A percentile compares a stretch with the other conserved stretches of the same genome.
Conservation (phyloP, 805 yeast species). For the Starmerella scarabaei region DNA sequence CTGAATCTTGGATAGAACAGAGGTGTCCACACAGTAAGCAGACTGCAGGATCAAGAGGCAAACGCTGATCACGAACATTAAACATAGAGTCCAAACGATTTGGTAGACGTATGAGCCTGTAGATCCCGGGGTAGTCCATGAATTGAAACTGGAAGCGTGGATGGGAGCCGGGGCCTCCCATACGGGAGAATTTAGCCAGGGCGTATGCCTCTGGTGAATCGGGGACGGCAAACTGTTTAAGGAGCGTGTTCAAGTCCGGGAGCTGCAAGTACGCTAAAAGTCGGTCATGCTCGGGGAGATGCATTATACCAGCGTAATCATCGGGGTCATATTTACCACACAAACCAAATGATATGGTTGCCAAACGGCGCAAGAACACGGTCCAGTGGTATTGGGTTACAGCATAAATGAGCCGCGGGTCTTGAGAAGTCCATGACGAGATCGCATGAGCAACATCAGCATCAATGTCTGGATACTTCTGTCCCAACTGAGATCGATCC, state of each 20-base stretch:
- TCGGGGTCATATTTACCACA: conserved; percentile 21
- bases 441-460: conserved; percentile 2
- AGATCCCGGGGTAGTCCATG: conserved; percentile 52
- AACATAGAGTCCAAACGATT: conserved; percentile 53
- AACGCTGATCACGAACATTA: conserved; percentile 27
- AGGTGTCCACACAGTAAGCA: conserved; percentile 71
- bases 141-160: neutral
- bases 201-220: conserved; percentile 12
- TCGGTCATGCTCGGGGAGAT: conserved; percentile 20
- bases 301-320: conserved; percentile 18
- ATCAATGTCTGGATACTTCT: neutral
- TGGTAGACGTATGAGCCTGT: conserved; percentile 55
- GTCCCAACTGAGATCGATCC: conserved; percentile 1
- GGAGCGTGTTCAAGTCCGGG: conserved; percentile 18
- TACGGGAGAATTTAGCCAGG: neutral
- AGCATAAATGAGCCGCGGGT: conserved; percentile 10
- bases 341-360: conserved; percentile 15
- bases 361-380: conserved; percentile 14
- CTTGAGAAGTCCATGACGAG: conserved; percentile 5
- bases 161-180: neutral
- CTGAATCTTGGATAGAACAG: conserved; percentile 47
- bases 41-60: conserved; percentile 58
- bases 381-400: conserved; percentile 17
- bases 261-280: conserved; percentile 16
- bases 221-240: conserved; percentile 7